Base-by-base conservation (phyloP, 805 yeast genomes). In the Wickerhamomyces sydowiorum region DNA sequence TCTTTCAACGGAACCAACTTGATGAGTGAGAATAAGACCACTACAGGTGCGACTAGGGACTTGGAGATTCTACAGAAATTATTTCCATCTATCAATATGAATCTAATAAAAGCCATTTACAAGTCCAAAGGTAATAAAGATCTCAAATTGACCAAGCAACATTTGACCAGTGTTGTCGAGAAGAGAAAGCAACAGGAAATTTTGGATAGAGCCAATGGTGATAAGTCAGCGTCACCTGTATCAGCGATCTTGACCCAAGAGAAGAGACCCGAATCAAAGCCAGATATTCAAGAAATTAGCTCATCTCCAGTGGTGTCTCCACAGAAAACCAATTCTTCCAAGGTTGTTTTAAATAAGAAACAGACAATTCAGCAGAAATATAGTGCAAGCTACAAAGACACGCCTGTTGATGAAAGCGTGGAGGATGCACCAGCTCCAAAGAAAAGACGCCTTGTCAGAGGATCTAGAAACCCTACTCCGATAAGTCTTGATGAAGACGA, bases 371-470 rank as follows among this genome's bases (percentile, higher is more conserved):
- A 61, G 45, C 65, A 57, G 40, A 57, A 53, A 43, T 57, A 67
- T 44, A 56, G 67, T 43, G 46, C 62, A 51, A 21, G 49, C 50
- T 52, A 57, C 48, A 41, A 53, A 42, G 35, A 50, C n/a, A n/a
- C n/a, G 8, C 37, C 37, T 10, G 28, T 12, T 13, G 27, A 33
- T 5, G 37, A 36, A 5, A 23, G 25, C 9, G 36, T 29, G 20
- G 39, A 41, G 35, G 38, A 46, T 39, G 49, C 57, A 32, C 38
- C 49, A 37, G 38, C 45, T 41, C 35, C 45, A 9, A 69, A 65
- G 51, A 66, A 57, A 45, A 60, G 73, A 45, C 61, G 62, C 34
- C 53, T 69, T 19, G 67, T 70, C 2, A 62, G 70, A 45, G 75
- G 68, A 4, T 60, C 69, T 15, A 56, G 49, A 35, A 44, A 43